These are phyloP conservation scores for Cryptococcus maquisensis DNA, from an alignment of 1,284 basidiomycete genomes.

Conservation along the genomic window DNA sequence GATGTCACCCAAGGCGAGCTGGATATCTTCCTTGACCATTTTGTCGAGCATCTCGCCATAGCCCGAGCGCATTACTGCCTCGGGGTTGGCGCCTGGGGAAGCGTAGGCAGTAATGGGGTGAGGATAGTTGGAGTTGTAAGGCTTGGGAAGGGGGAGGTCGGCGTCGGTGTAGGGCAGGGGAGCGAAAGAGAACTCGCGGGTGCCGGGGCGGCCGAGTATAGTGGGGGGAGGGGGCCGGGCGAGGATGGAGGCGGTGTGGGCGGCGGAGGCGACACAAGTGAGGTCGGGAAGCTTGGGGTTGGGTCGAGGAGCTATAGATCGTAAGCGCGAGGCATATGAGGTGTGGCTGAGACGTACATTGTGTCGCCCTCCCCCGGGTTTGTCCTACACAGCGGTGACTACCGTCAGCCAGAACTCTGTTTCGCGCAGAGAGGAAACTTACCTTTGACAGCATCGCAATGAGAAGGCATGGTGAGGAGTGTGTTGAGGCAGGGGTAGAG, in stretches of 20 bases:
- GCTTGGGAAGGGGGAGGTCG: constrained; percentile 27
- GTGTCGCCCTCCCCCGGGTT: background rate
- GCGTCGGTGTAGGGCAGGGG: constrained; percentile 23
- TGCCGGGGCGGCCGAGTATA: constrained; percentile 13
- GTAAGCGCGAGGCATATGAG: background rate
- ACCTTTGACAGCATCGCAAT: too few species aligned
- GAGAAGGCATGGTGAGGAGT: too few species aligned
- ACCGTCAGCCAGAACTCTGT: too few species aligned
- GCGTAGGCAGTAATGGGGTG: constrained; percentile 43
- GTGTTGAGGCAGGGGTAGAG: too few species aligned
- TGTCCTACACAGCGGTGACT: background rate
- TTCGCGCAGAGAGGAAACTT: too few species aligned
- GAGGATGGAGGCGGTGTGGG: constrained; percentile 6
- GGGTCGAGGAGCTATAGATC: background rate
- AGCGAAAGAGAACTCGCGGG: constrained; percentile 27
- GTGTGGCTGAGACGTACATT: background rate
- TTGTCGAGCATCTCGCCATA: constrained; percentile 23
- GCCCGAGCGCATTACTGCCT: constrained; percentile 19
- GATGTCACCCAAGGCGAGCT: constrained; percentile 26
- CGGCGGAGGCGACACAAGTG: constrained; percentile 5
- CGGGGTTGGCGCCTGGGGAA: constrained; percentile 37
- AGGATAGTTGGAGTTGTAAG: constrained; percentile 41
- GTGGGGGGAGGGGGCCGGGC: constrained; percentile 1
- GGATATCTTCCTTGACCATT: constrained; percentile 20
- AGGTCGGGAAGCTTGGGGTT: constrained; percentile 8